Conservation (phyloP, 2,329 filamentous ascomycete species). For the Nemania abortiva region DNA sequence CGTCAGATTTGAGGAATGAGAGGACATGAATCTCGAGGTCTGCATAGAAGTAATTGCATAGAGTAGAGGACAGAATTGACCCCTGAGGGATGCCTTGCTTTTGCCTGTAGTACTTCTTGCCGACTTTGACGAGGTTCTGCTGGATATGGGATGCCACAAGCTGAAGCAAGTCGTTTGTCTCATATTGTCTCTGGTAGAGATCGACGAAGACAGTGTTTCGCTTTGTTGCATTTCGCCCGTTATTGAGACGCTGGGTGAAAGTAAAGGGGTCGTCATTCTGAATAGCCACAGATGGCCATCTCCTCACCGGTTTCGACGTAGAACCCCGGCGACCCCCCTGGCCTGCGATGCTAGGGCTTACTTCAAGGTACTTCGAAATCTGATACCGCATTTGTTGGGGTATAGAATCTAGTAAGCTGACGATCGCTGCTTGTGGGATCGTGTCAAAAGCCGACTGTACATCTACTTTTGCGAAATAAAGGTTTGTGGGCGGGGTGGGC, state of each 20-base stretch:
- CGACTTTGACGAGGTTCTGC: slow-evolving; percentile 87
- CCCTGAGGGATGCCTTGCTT: slow-evolving; percentile 93
- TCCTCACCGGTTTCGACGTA: slow-evolving; percentile 56
- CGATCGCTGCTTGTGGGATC: slow-evolving; percentile 83
- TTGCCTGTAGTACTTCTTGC: slow-evolving; percentile 89
- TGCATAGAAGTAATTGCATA: slow-evolving; percentile 97
- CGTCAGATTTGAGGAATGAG: slow-evolving; percentile 69
- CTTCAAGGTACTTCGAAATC: slow-evolving; percentile 79
- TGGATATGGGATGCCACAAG: slow-evolving; percentile 84
- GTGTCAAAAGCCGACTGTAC: slow-evolving; percentile 95
- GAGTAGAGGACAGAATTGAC: slow-evolving; percentile 83
- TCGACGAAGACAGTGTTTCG: slow-evolving; percentile 84
- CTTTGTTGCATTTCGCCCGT: slow-evolving; percentile 57
- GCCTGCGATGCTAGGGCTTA: slow-evolving; percentile 58
- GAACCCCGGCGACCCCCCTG: slow-evolving; percentile 49
- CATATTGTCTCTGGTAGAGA: slow-evolving; percentile 68
- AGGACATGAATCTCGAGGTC: slow-evolving; percentile 81
- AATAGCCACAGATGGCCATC: slow-evolving; percentile 67
- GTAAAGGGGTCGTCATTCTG: slow-evolving; percentile 56
- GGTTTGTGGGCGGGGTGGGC: slow-evolving; percentile 52
- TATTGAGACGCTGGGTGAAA: slow-evolving; percentile 61
- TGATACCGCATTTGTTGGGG: slow-evolving; percentile 72
- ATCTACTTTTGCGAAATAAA: slow-evolving; percentile 94
- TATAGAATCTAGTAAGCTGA: slow-evolving; percentile 73
- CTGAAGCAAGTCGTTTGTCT: slow-evolving; percentile 71